Percentiles rank a stretch among this genome's conserved stretches.
phyloP scores from a whole-genome alignment of 2,329 filamentous ascomycete species.

The Sphaerulina musiva region DNA sequence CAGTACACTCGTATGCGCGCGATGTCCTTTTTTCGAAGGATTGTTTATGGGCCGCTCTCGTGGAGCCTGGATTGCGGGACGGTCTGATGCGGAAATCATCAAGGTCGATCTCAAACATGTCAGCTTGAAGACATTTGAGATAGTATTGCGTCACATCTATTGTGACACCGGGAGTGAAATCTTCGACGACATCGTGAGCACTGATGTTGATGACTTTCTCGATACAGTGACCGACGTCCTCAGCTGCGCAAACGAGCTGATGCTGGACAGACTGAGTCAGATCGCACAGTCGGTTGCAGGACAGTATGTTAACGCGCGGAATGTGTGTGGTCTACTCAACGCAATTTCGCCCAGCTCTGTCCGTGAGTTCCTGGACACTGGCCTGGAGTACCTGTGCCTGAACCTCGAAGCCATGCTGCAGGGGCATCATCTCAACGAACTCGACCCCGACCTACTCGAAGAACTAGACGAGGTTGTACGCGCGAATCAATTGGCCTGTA shows the following conservation, averaged over 20 bases:
- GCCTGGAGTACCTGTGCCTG: constrained; percentile 82
- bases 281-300: constrained; percentile 82
- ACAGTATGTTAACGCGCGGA: constrained; percentile 75
- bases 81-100: constrained; percentile 49
- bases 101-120: constrained; percentile 80
- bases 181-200: constrained; percentile 67
- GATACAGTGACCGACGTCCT: constrained; percentile 89
- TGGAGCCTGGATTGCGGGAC: constrained; percentile 65
- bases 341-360: constrained; percentile 78
- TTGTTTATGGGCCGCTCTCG: constrained; percentile 82
- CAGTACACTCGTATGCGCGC: constrained; percentile 68
- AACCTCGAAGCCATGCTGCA: constrained; percentile 90
- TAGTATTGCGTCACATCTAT: constrained; percentile 77
- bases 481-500: constrained; percentile 70
- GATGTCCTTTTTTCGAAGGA: constrained; percentile 87
- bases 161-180: constrained; percentile 72
- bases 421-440: constrained; percentile 72
- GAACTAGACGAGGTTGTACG: constrained; percentile 77
- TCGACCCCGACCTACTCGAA: constrained; percentile 74
- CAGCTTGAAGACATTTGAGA: constrained; percentile 62
- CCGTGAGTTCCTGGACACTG: constrained; percentile 77
- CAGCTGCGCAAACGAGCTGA: constrained; percentile 83
- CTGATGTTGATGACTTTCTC: constrained; percentile 73
- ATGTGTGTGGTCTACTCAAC: constrained; percentile 78
- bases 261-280: constrained; percentile 85